Conservation (phyloP, 2,329 filamentous ascomycete species). For the Cytospora leucostoma region DNA sequence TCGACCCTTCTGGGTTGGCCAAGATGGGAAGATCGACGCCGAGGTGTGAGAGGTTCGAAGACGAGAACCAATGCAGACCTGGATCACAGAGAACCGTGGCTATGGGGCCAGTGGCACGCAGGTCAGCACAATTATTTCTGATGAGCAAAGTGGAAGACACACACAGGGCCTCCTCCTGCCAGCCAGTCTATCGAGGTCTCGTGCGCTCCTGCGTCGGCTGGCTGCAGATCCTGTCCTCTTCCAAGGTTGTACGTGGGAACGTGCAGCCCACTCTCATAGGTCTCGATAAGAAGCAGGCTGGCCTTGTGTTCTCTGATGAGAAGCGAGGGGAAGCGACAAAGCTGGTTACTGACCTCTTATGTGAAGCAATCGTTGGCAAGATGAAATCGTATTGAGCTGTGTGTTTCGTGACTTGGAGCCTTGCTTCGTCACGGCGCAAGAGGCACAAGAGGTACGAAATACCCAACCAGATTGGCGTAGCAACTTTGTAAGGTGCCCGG, state of each 20-base stretch:
- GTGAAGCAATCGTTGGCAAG: slow-evolving; percentile 1
- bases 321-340: slow-evolving; percentile 14
- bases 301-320: slow-evolving; percentile 12
- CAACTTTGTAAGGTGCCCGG: slow-evolving; percentile 6
- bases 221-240: slow-evolving; percentile 14
- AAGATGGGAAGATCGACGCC: slow-evolving; percentile 7
- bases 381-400: slow-evolving; percentile 1
- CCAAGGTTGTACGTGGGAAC: slow-evolving; percentile 6
- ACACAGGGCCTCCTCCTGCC: not conserved
- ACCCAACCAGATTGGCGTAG: not conserved
- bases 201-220: slow-evolving; percentile 15
- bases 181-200: slow-evolving; percentile 16
- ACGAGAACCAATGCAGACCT: slow-evolving; percentile 2
- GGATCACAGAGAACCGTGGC: slow-evolving; percentile 12
- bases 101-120: slow-evolving; percentile 10
- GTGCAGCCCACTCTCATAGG: slow-evolving; percentile 6
- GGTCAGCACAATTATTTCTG: slow-evolving; percentile 19
- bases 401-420: not conserved
- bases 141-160: not conserved
- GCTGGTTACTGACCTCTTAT: slow-evolving; percentile 26
- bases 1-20: not conserved
- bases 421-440: not conserved
- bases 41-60: slow-evolving; percentile 11
- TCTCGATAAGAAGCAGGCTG: slow-evolving; percentile 13
- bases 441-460: slow-evolving; percentile 3